These are phyloP conservation scores for Avena atlantica DNA, from an alignment of 176 grass and related monocot genomes.

Conservation along the genomic window DNA sequence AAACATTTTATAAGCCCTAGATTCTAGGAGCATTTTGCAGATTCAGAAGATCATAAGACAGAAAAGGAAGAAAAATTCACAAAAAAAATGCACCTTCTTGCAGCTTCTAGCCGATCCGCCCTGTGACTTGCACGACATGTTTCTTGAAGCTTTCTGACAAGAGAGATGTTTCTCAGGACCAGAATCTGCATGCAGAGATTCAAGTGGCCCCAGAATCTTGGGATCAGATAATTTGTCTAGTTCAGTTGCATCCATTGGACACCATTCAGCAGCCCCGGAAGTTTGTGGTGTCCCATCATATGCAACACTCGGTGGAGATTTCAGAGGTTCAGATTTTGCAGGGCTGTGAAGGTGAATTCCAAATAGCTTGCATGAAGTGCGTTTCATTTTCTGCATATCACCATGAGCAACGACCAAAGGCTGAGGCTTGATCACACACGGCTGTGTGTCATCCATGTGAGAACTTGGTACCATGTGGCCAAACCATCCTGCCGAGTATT, in stretches of 20 bases:
- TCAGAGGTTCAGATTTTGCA: slow-evolving; percentile 40
- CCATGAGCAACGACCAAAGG: slow-evolving; percentile 52
- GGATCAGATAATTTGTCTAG: slow-evolving; percentile 48
- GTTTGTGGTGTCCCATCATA: slow-evolving; percentile 43
- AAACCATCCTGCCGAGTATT: slow-evolving; percentile 58
- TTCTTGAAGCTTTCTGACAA: slow-evolving; percentile 54
- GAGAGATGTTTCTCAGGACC: slow-evolving; percentile 40
- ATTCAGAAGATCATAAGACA: slow-evolving; percentile 17
- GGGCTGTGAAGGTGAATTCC: slow-evolving; percentile 69
- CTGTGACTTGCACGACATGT: slow-evolving; percentile 56
- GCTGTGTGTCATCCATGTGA: slow-evolving; percentile 39
- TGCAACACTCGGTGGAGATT: slow-evolving; percentile 47
- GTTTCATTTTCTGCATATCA: slow-evolving; percentile 57
- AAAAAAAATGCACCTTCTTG: slow-evolving; percentile 76
- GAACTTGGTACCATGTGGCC: slow-evolving; percentile 46
- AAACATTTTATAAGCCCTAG: background rate
- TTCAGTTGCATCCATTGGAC: slow-evolving; percentile 35
- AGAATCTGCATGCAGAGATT: slow-evolving; percentile 41
- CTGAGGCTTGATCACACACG: slow-evolving; percentile 57
- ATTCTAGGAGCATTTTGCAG: background rate
- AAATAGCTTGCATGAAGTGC: slow-evolving; percentile 68
- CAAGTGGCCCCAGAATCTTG: slow-evolving; percentile 40
- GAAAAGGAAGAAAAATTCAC: background rate
- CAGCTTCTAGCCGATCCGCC: slow-evolving; percentile 77
- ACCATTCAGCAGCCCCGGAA: slow-evolving; percentile 36